Base-by-base conservation (phyloP, 129 eudicot genomes). In the Escallonia herrerae region DNA sequence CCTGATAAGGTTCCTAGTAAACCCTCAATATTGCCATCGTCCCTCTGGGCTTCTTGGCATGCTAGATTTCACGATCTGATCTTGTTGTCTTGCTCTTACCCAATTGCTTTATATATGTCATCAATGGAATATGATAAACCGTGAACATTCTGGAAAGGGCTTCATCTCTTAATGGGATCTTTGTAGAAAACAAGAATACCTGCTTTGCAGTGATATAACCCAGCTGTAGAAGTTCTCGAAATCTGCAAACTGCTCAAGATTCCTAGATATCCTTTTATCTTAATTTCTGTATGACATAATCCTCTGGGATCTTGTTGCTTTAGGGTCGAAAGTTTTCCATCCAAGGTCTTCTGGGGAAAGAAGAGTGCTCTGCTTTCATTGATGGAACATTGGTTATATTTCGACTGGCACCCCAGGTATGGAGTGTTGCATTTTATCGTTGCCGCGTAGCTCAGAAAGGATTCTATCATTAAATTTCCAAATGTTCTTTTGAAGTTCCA, bases 381-480 rank as follows among this genome's bases (percentile, higher is more conserved):
- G 86, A 76, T 75, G 98, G 98, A 66, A 71, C 84, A 69, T 58
- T 93, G 64, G 98, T 93, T 67, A 93, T 93, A 77, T 93, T 93
- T 63, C 96, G 98, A 13, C 72, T 93, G 87, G 98, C 98, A 45
- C 98, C 98, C 58, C 98, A 88, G 96, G 96, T 93, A 56, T 43
- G 12, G 62, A n/a, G 11, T 50, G 38, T 42, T 12, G 44, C 5
- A 57, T 22, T 22, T 22, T 22, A 22, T 22, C 33, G 4, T 62
- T 62, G 4, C 66, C 38, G 47, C 43, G 33, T 62, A 8, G 49
- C 12, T 10, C 10, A 33, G 14, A 42, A 62, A 44, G 15, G 40
- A 43, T 33, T 13, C 39, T 43, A 8, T 2, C 5, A n/a, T 49
- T 7, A 49, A 7, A 66, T 22, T 13, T 67, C 43, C 64, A 43